Base-by-base conservation (phyloP, 2,329 filamentous ascomycete species). In the Phaeosphaeriaceae sp. region DNA sequence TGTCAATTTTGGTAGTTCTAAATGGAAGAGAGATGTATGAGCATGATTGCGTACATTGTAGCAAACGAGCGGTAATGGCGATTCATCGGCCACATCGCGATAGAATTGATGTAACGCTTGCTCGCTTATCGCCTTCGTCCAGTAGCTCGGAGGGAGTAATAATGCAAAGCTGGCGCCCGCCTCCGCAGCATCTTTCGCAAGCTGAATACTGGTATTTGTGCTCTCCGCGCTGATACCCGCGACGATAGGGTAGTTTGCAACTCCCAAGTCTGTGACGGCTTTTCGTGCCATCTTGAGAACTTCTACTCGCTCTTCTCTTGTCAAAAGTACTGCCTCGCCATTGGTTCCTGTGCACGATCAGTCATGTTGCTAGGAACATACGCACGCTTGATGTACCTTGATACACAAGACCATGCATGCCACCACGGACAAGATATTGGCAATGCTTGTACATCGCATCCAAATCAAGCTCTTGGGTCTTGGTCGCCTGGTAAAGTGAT, bases 381-480 rank as follows among this genome's bases (percentile, higher is more conserved):
- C 6, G 6, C 5, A 31, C 6, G 25, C 5, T 11, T 11, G 25
- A 5, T 31, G 5, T 31, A 48, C 46, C 77, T 48, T 72, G 74
- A 15, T 78, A 70, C 7, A 80, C 78, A 20, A 70, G 76, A 10
- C 83, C 83, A 51, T 85, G 81, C 4, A 85, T 70, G 0, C 82
- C 83, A 36, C 80, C 83, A 13, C 66, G 67, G 44, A 85, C 75
- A 17, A 86, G 68, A 61, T 83, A 85, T 65, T 83, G 74, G 20
- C 84, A 64, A 57, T 85, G 84, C 55, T 78, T 77, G 56, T 77
- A 79, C 65, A 86, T 83, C 1, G 81, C 67, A 7, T 79, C 75
- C 82, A 83, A 85, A 65, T 86, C 83, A 45, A 86, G 81, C 45
- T 83, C 81, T 62, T 86, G 84, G 10, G 63, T 73, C 42, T 69